Evolutionary conservation across 2,329 filamentous ascomycete genomes (phyloP), one percentile per base, ranked within the genome.

Genomic region (Microascus cirrosus): DNA sequence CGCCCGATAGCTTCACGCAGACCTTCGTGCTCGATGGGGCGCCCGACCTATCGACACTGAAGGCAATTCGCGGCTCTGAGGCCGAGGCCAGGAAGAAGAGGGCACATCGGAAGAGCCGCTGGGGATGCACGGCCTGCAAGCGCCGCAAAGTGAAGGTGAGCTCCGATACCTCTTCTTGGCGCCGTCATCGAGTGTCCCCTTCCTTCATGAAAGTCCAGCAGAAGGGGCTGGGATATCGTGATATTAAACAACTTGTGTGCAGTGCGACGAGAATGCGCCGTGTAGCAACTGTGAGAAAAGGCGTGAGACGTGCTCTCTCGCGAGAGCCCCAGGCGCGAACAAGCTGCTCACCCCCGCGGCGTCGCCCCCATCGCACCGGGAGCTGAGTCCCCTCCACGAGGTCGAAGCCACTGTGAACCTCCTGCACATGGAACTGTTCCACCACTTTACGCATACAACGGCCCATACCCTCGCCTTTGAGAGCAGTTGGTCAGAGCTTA

Each of bases 361-460:
- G 35, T 54, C 58, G 48, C 48, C 56, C n/a, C 13, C 28, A 25
- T 32, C 48, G 13, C 28, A 35, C 45, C 58, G 48, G 2, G 59
- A 60, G 45, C 53, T 35, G 12, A 54, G 35, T 45, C 53, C 53
- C 39, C 24, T 13, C 20, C 54, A 20, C n/a, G 24, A 48, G 15
- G 51, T 35, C 24, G 58, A 59, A 39, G n/a, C 54, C 2, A 60
- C 58, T 10, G 62, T 68, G 53, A 69, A 67, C 53, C 58, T 69
- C 4, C 55, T 69, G 18, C 67, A 70, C 53, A 61, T 70, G 58
- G 66, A 69, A 54, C 62, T 70, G 32, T 65, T 70, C 59, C 61
- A 68, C 59, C 66, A 69, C 60, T 69, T 67, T 53, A 62, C 66
- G 25, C 61, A 62, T 13, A 42, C 59, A 20, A 67, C 65, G 18